A percentile compares a stretch with the other conserved stretches of the same genome.
These are phyloP conservation scores for Populus alba DNA, from an alignment of 345 rosid genomes.

Conservation along the genomic window DNA sequence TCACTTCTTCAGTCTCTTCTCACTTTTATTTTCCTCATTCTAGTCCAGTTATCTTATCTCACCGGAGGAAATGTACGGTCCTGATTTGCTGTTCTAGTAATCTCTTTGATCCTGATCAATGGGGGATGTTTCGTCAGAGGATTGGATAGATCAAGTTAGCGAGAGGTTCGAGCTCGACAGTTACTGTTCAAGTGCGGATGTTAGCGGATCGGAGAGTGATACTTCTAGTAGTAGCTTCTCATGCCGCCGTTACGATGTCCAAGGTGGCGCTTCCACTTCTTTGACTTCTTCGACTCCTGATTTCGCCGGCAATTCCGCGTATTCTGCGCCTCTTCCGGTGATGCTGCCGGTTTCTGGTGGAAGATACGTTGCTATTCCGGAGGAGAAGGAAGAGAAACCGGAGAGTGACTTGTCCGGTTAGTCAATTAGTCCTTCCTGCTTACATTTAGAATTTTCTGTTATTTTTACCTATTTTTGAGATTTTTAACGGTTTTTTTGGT, in stretches of 20 bases:
- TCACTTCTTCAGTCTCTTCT: constrained; percentile 4
- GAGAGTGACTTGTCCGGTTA: constrained; percentile 21
- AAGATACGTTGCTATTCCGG: constrained; percentile 16
- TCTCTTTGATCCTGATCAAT: constrained; percentile 5
- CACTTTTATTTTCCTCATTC: background rate
- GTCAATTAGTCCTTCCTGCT: background rate
- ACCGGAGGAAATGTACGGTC: background rate
- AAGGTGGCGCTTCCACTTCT: constrained; percentile 12
- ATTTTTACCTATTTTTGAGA: background rate
- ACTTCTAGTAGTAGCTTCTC: constrained; percentile 17
- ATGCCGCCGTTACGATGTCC: background rate
- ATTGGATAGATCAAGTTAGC: constrained; percentile 21
- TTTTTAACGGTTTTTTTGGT: background rate
- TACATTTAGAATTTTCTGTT: background rate
- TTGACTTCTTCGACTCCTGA: constrained; percentile 18
- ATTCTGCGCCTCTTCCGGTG: constrained; percentile 18
- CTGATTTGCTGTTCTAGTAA: background rate
- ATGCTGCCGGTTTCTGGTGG: constrained; percentile 19
- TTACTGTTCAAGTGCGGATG: constrained; percentile 33
- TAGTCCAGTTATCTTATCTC: background rate
- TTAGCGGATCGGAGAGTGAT: constrained; percentile 35
- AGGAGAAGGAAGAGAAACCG: constrained; percentile 7
- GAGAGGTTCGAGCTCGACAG: constrained; percentile 27
- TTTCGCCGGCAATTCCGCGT: background rate
- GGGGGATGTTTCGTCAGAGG: constrained; percentile 33